Evolutionary conservation across 2,329 filamentous ascomycete species (phyloP).

Genomic region (Periconia digitata): DNA sequence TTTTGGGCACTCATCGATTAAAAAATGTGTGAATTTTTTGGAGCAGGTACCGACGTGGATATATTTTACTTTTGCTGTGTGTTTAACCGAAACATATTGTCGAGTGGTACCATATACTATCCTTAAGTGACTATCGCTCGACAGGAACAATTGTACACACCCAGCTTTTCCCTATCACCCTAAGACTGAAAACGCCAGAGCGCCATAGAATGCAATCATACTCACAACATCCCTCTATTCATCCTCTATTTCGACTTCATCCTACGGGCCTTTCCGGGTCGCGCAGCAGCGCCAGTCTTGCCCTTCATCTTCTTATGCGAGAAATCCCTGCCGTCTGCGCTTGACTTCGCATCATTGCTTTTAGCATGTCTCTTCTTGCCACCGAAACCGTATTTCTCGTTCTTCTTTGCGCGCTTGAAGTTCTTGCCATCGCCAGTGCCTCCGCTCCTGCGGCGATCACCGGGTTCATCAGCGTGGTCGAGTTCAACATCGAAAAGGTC

Average conservation of each 20-base stretch:
- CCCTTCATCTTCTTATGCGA: slow-evolving; percentile 84
- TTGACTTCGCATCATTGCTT: slow-evolving; percentile 84
- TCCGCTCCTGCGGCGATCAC: slow-evolving; percentile 39
- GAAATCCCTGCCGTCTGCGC: slow-evolving; percentile 78
- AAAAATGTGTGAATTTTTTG: too few relatives aligned
- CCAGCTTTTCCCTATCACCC: slow-evolving; percentile 13
- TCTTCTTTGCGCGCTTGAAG: slow-evolving; percentile 86
- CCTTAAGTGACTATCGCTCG: not conserved
- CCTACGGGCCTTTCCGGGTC: slow-evolving; percentile 39
- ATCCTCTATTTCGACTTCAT: slow-evolving; percentile 29
- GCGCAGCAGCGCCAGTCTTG: slow-evolving; percentile 30
- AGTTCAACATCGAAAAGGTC: slow-evolving; percentile 88
- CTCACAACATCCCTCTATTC: not conserved
- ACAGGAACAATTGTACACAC: slow-evolving; percentile 3
- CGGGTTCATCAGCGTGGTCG: slow-evolving; percentile 54
- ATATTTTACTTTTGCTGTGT: too few relatives aligned
- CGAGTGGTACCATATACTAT: slow-evolving; percentile 1
- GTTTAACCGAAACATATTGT: not conserved
- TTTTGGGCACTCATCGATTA: too few relatives aligned
- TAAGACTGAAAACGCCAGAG: slow-evolving; percentile 23
- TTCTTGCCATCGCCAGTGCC: slow-evolving; percentile 46
- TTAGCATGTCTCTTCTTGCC: slow-evolving; percentile 93
- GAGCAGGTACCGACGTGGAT: too few relatives aligned
- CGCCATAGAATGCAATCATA: slow-evolving; percentile 21
- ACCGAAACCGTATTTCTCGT: slow-evolving; percentile 92